phyloP scores from a whole-genome alignment of 1,284 basidiomycete genomes.

The Termitomyces sp. region DNA sequence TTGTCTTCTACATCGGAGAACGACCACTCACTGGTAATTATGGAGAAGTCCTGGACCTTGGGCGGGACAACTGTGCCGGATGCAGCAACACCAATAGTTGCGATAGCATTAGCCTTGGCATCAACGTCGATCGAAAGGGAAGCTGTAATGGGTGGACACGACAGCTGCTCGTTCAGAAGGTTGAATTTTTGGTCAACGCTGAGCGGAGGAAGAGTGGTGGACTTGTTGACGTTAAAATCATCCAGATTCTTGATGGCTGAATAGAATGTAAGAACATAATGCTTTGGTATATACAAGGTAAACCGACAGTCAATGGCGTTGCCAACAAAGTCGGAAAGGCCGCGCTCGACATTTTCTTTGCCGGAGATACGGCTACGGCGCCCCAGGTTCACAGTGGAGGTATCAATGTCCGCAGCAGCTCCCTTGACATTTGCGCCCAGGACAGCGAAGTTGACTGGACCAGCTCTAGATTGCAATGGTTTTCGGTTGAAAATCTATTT shows the following conservation, averaged over 20 bases:
- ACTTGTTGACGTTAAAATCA: conserved; percentile 23
- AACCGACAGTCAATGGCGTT: conserved; percentile 26
- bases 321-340: conserved; percentile 25
- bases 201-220: conserved; percentile 24
- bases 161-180: conserved; percentile 36
- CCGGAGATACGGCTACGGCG: conserved; percentile 25
- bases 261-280: not conserved
- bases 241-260: conserved; percentile 26
- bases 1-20: not conserved
- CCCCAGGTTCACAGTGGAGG: conserved; percentile 19
- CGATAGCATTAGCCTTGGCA: conserved; percentile 32
- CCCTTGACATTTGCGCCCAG: conserved; percentile 37
- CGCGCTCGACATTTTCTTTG: conserved; percentile 15
- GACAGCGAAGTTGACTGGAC: conserved; percentile 36
- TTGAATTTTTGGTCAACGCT: conserved; percentile 30
- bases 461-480: conserved; percentile 20
- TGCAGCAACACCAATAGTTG: conserved; percentile 38
- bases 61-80: conserved; percentile 42
- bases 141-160: conserved; percentile 36
- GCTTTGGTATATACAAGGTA: not conserved
- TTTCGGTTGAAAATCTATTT: not conserved
- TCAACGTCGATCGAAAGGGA: conserved; percentile 36
- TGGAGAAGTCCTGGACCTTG: conserved; percentile 22
- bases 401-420: conserved; percentile 30
- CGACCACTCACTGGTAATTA: conserved; percentile 25